Conservation (phyloP, 192 early-diverging fungal species). For the Coemansia sp. region DNA sequence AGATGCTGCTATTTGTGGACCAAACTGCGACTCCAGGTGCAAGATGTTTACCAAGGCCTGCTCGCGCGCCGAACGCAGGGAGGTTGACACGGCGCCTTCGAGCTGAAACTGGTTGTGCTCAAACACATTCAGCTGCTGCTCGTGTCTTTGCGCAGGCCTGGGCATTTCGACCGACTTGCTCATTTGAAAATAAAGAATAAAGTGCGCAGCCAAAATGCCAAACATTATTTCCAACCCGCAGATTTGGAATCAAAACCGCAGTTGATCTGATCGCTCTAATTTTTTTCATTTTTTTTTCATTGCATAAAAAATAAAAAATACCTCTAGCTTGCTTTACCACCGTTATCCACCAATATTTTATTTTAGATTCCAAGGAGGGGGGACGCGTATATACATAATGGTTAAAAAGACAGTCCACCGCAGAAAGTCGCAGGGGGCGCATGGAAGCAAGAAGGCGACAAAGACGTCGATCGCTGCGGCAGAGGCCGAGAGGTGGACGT, state of each 20-base stretch:
- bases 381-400: slow-evolving; percentile 13
- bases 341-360: too few species aligned
- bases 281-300: neutral
- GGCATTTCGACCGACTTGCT: neutral
- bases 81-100: neutral
- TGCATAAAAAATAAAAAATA: too few species aligned
- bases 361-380: too few species aligned
- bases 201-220: too few species aligned
- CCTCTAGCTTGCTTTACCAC: too few species aligned
- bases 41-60: slow-evolving; percentile 14
- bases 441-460: neutral
- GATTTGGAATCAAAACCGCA: neutral
- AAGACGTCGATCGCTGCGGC: slow-evolving; percentile 6
- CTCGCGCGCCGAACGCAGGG: neutral
- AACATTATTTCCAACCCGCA: neutral
- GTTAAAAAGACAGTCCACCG: slow-evolving; percentile 37
- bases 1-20: neutral
- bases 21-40: slow-evolving; percentile 8
- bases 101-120: slow-evolving; percentile 28
- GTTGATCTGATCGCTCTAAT: neutral
- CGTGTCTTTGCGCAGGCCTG: neutral
- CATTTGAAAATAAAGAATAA: neutral
- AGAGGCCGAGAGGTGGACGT: slow-evolving; percentile 22
- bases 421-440: slow-evolving; percentile 24
- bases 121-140: slow-evolving; percentile 12